Evolutionary conservation across 129 eudicot species (phyloP).

Genomic region (Flaveria trinervia): DNA sequence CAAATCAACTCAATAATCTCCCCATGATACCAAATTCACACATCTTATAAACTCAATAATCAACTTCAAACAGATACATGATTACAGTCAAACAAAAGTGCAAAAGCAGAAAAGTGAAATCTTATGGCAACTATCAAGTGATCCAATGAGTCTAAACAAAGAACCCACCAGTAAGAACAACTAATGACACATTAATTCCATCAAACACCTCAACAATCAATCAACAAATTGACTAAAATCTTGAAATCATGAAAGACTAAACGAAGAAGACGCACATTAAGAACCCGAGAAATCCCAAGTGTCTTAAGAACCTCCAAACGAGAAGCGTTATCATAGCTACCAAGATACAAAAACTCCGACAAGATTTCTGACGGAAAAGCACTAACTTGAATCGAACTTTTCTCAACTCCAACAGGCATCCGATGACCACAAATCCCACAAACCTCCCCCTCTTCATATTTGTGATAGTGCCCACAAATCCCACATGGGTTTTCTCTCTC

Average conservation of each 20-base stretch:
- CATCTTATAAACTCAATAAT: not conserved
- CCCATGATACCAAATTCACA: not conserved
- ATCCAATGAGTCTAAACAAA: not conserved
- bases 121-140: not conserved
- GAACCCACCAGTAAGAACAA: not conserved
- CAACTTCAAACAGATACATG: not conserved
- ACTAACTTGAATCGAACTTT: constrained; percentile 47
- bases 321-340: constrained; percentile 96
- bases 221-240: not conserved
- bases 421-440: constrained; percentile 97
- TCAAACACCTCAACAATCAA: not conserved
- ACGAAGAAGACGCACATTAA: constrained; percentile 53
- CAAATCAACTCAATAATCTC: not conserved
- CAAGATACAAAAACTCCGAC: constrained; percentile 75
- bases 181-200: not conserved
- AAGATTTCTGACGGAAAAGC: constrained; percentile 92
- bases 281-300: constrained; percentile 80
- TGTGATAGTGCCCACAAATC: constrained; percentile 96
- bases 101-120: not conserved
- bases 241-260: not conserved
- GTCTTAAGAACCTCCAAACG: constrained; percentile 90
- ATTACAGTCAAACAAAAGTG: not conserved
- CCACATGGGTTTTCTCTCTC: constrained; percentile 97
- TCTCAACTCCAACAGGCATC: constrained; percentile 57
- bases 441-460: constrained; percentile 92